A percentile compares a stretch with the other conserved stretches of the same genome.
phyloP scores from a whole-genome alignment of 495 filamentous ascomycete genomes.

The Venustampulla echinocandica region DNA sequence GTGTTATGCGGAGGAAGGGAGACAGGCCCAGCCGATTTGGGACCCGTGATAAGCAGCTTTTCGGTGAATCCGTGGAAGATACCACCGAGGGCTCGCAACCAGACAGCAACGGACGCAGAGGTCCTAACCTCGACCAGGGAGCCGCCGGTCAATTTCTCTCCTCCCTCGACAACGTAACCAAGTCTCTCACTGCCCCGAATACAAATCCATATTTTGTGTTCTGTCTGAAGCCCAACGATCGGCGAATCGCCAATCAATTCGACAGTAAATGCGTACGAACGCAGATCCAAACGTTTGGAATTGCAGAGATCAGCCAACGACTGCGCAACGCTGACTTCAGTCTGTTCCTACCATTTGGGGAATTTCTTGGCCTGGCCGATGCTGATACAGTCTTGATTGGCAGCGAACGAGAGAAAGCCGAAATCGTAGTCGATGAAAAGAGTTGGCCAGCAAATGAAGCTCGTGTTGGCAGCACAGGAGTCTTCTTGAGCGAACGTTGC shows the following conservation, averaged over 20 bases:
- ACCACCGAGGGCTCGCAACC: slow-evolving; percentile 47
- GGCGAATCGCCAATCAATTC: slow-evolving; percentile 95
- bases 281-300: slow-evolving; percentile 91
- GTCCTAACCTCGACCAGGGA: slow-evolving; percentile 58
- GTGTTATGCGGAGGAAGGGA: slow-evolving; percentile 71
- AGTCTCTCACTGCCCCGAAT: slow-evolving; percentile 68
- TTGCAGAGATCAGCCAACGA: slow-evolving; percentile 92
- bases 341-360: slow-evolving; percentile 88
- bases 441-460: slow-evolving; percentile 91
- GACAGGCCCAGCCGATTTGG: slow-evolving; percentile 39
- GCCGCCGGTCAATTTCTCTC: slow-evolving; percentile 88
- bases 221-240: slow-evolving; percentile 94
- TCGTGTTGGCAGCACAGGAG: slow-evolving; percentile 78
- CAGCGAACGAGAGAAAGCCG: slow-evolving; percentile 86
- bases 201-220: slow-evolving; percentile 94
- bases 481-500: slow-evolving; percentile 91
- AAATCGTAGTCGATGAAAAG: slow-evolving; percentile 79
- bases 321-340: slow-evolving; percentile 90
- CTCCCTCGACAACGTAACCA: slow-evolving; percentile 79
- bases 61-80: slow-evolving; percentile 35
- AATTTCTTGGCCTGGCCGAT: slow-evolving; percentile 85
- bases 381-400: slow-evolving; percentile 76
- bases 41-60: slow-evolving; percentile 23
- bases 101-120: slow-evolving; percentile 31
- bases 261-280: slow-evolving; percentile 96